phyloP scores from a whole-genome alignment of 2,329 filamentous ascomycete species.

The Ophiostoma pallidulum region DNA sequence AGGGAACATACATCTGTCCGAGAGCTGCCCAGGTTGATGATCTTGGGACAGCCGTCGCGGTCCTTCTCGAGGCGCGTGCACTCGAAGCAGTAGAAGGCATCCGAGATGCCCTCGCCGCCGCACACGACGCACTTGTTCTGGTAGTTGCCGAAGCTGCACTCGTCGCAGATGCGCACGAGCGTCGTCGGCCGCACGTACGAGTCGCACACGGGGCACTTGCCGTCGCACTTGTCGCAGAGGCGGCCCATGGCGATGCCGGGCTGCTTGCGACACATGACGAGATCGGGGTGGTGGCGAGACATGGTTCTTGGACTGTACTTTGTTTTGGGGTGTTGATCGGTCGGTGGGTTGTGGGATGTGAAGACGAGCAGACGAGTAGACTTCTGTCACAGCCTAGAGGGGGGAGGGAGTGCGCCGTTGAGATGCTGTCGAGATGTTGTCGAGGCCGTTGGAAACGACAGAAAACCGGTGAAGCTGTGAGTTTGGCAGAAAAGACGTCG shows the following conservation, averaged over 20 bases:
- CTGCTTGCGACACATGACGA: constrained; percentile 99
- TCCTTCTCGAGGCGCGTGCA: constrained; percentile 96
- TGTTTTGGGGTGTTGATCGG: no score
- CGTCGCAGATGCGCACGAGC: constrained; percentile 95
- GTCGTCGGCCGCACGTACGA: constrained; percentile 97
- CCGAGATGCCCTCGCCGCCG: constrained; percentile 88
- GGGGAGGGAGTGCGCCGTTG: background rate
- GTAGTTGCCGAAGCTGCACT: constrained; percentile 99
- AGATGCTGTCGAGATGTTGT: background rate
- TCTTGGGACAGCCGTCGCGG: constrained; percentile 95
- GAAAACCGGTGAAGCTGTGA: no score
- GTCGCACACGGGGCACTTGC: constrained; percentile 98
- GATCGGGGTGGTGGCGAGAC: constrained; percentile 94
- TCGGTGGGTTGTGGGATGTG: no score
- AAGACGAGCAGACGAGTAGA: no score
- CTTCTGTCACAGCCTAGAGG: background rate
- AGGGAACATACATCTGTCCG: constrained; percentile 70
- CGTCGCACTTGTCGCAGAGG: constrained; percentile 99
- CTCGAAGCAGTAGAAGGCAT: constrained; percentile 99
- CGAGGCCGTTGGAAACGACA: background rate
- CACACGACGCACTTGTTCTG: constrained; percentile 99
- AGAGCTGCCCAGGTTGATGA: constrained; percentile 93
- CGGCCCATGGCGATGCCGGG: constrained; percentile 95
- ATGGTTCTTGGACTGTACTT: no score
- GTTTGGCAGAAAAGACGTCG: no score